These are phyloP conservation scores for Themeda triandra DNA, from an alignment of 176 grass and related monocot species.

Conservation along the genomic window DNA sequence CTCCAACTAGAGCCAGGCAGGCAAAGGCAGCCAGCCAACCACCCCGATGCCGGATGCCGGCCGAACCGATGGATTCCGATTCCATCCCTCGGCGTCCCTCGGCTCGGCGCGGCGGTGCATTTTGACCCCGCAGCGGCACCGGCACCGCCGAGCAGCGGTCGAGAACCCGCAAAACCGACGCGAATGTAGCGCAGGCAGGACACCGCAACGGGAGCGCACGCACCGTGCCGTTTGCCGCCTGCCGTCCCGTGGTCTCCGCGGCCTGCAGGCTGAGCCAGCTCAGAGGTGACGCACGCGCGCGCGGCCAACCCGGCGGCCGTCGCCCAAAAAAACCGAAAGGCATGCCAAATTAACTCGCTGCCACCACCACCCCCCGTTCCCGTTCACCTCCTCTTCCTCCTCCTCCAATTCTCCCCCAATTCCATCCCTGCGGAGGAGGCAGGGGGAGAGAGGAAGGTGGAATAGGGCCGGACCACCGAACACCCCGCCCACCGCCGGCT, in stretches of 20 bases:
- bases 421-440: slow-evolving; percentile 34
- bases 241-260: neutral
- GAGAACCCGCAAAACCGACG: neutral
- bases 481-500: neutral
- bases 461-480: slow-evolving; percentile 12
- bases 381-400: slow-evolving; percentile 12
- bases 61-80: neutral
- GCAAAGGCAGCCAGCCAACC: neutral
- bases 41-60: neutral
- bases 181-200: slow-evolving; percentile 4
- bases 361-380: neutral
- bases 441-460: slow-evolving; percentile 26
- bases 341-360: slow-evolving; percentile 37
- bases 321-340: neutral
- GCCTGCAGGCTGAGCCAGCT: slow-evolving; percentile 30
- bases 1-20: neutral
- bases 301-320: neutral
- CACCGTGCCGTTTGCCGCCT: neutral
- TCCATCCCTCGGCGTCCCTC: neutral
- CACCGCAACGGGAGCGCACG: neutral
- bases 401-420: slow-evolving; percentile 2
- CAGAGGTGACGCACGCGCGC: neutral
- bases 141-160: neutral
- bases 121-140: slow-evolving; percentile 3
- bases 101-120: too few relatives aligned